These are phyloP conservation scores for Candida qinlingensis DNA, from an alignment of 805 yeast species.

Conservation along the genomic window DNA sequence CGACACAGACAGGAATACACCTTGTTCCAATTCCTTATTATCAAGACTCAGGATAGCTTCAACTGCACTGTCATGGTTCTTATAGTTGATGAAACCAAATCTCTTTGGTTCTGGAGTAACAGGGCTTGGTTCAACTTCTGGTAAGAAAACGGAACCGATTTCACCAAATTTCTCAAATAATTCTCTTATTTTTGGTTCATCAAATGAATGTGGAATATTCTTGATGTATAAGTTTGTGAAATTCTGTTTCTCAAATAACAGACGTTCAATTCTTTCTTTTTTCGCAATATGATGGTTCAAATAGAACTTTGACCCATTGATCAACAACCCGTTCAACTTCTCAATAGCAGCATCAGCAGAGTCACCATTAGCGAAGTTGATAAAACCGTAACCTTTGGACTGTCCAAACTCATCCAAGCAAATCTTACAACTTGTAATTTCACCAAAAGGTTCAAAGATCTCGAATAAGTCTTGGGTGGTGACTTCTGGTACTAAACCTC, in stretches of 20 bases:
- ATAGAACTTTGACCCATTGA: conserved; percentile 32
- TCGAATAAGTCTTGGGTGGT: conserved; percentile 31
- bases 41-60: conserved; percentile 42
- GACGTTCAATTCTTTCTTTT: conserved; percentile 45
- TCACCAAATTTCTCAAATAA: conserved; percentile 44
- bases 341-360: conserved; percentile 59
- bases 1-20: conserved; percentile 30
- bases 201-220: conserved; percentile 35
- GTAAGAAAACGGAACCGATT: conserved; percentile 49
- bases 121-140: conserved; percentile 28
- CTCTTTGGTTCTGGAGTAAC: conserved; percentile 4
- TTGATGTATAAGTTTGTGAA: conserved; percentile 48
- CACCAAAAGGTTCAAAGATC: conserved; percentile 36
- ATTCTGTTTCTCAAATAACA: conserved; percentile 39
- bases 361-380: conserved; percentile 46
- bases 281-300: conserved; percentile 60
- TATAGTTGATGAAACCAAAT: conserved; percentile 49
- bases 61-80: conserved; percentile 40
- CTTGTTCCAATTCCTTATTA: conserved; percentile 33
- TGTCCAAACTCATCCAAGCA: conserved; percentile 40
- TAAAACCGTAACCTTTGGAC: conserved; percentile 59
- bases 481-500: conserved; percentile 38
- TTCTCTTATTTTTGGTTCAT: conserved; percentile 32
- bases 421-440: conserved; percentile 39
- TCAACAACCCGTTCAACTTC: conserved; percentile 41